Conservation (phyloP, 148 eudicot species). For the Agrostemma githago region DNA sequence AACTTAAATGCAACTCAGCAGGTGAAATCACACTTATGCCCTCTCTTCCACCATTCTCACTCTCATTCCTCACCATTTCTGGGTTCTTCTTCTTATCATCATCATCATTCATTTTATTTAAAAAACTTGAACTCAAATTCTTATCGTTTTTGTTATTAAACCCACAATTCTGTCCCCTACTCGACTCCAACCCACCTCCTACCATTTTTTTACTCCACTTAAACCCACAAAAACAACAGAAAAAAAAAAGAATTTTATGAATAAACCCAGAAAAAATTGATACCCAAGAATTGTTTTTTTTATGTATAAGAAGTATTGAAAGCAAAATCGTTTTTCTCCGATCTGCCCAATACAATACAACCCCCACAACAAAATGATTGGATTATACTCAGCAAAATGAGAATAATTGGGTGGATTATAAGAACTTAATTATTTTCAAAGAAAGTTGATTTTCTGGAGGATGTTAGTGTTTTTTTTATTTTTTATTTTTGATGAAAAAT, state of each 20-base stretch:
- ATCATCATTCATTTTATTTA: background rate
- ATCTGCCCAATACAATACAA: background rate
- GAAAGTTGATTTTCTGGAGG: background rate
- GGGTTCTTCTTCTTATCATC: slow-evolving; percentile 21
- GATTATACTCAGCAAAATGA: background rate
- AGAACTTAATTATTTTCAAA: background rate
- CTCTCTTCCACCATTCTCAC: slow-evolving; percentile 20
- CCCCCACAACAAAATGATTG: slow-evolving; percentile 6
- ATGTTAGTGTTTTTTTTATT: background rate
- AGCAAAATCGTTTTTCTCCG: background rate
- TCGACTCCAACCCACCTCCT: slow-evolving; percentile 66
- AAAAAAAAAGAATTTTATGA: background rate
- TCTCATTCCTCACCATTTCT: slow-evolving; percentile 45
- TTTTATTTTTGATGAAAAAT: background rate
- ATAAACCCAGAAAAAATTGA: background rate
- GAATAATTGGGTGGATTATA: background rate
- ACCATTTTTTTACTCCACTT: slow-evolving; percentile 36
- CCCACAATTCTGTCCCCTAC: slow-evolving; percentile 33
- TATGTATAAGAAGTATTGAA: background rate
- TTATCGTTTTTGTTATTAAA: background rate
- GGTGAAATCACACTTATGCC: slow-evolving; percentile 21
- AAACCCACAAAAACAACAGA: slow-evolving; percentile 4
- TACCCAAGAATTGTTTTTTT: background rate
- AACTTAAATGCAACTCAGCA: slow-evolving; percentile 35
- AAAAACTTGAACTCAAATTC: background rate